These are phyloP conservation scores for Candida pseudoglaebosa DNA, from an alignment of 805 yeast species.

Conservation along the genomic window DNA sequence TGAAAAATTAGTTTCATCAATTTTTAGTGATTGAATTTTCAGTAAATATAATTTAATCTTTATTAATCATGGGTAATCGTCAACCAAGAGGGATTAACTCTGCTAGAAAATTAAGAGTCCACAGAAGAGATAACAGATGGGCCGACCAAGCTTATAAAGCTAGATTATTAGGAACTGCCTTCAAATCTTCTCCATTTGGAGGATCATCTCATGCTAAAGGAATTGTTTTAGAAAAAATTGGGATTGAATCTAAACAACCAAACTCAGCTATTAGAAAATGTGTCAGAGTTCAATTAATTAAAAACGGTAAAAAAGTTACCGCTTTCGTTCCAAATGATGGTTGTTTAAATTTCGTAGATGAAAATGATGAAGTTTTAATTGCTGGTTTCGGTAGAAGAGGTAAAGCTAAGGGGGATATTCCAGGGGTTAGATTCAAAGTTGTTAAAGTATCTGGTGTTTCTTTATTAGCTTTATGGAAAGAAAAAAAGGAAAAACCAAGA, in stretches of 20 bases:
- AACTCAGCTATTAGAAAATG: slow-evolving; percentile 99
- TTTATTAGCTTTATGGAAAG: slow-evolving; percentile 99
- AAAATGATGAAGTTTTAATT: slow-evolving; percentile 98
- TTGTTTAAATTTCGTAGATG: slow-evolving; percentile 99
- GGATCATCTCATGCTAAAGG: slow-evolving; percentile 99
- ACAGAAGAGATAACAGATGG: slow-evolving; percentile 99
- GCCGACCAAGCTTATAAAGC: slow-evolving; percentile 97
- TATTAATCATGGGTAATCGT: slow-evolving; percentile 91
- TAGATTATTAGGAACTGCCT: slow-evolving; percentile 99
- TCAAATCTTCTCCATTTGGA: slow-evolving; percentile 99
- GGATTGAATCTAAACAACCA: slow-evolving; percentile 99
- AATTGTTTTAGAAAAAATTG: slow-evolving; percentile 98
- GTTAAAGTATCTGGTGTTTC: slow-evolving; percentile 99
- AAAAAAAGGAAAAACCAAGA: slow-evolving; percentile 99
- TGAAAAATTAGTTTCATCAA: slow-evolving; percentile 7
- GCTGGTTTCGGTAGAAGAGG: slow-evolving; percentile 99
- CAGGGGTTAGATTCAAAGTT: slow-evolving; percentile 99
- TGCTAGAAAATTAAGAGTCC: slow-evolving; percentile 99
- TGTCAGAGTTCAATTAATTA: slow-evolving; percentile 99
- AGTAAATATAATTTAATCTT: too few relatives aligned
- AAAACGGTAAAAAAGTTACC: slow-evolving; percentile 99
- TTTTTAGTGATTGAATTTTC: too few relatives aligned
- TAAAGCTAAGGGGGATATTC: slow-evolving; percentile 99
- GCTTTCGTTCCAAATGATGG: slow-evolving; percentile 99
- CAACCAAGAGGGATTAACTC: slow-evolving; percentile 99